A percentile compares a stretch with the other conserved stretches of the same genome.
Conservation (phyloP, 441 rosid species). For the Caryocar brasiliense region DNA sequence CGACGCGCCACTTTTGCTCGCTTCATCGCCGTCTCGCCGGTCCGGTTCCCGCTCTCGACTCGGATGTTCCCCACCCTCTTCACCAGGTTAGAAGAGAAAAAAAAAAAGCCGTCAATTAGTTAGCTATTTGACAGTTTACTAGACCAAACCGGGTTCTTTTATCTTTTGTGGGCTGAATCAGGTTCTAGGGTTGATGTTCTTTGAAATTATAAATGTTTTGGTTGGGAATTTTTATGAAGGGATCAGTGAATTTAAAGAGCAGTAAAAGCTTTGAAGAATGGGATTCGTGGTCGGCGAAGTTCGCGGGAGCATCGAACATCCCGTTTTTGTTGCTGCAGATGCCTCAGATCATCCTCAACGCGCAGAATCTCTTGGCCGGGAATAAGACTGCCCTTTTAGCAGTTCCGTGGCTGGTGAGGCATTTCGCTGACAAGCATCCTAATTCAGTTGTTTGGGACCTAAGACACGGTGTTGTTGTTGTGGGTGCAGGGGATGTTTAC, state of each 20-base stretch:
- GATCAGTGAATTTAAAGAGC: slow-evolving; percentile 21
- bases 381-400: slow-evolving; percentile 77
- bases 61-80: slow-evolving; percentile 45
- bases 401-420: slow-evolving; percentile 80
- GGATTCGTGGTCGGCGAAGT: slow-evolving; percentile 79
- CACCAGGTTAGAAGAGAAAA: slow-evolving; percentile 27
- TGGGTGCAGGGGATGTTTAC: slow-evolving; percentile 73
- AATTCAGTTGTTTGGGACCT: too few species aligned
- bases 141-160: neutral
- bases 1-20: slow-evolving; percentile 12
- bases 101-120: neutral
- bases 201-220: too few species aligned
- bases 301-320: slow-evolving; percentile 61
- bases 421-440: neutral
- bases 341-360: slow-evolving; percentile 87
- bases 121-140: neutral
- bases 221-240: slow-evolving; percentile 25
- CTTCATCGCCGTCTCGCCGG: slow-evolving; percentile 29
- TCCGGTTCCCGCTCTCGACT: slow-evolving; percentile 37
- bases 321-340: slow-evolving; percentile 75
- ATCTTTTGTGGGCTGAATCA: neutral
- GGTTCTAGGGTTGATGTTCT: neutral
- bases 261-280: slow-evolving; percentile 42
- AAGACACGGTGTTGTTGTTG: too few species aligned
- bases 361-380: slow-evolving; percentile 66